Base-by-base conservation (phyloP, 2,329 filamentous ascomycete species). In the Aspergillus sp. region DNA sequence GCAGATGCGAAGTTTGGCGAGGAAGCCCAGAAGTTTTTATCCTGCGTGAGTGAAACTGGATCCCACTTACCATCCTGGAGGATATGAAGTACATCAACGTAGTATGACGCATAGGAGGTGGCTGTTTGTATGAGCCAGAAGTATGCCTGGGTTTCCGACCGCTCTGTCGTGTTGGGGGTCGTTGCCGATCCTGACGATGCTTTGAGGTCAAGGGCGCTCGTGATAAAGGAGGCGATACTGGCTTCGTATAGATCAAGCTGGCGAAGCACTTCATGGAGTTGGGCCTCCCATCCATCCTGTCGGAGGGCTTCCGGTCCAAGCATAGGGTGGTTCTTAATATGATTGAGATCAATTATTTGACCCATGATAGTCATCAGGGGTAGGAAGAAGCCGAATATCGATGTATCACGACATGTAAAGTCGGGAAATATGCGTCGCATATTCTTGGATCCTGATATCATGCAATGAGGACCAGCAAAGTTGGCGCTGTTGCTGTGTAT, bases 51-150 rank as follows among this genome's bases (percentile, higher is more conserved):
- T 47, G 89, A 90, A 67, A 96, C 92, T 0, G 93, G 92, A 70
- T 96, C 93, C 93, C 93, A 97, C 75, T 96, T 96, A 9, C 91
- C 92, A n/a, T 91, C 89, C 2, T 96, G 83, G 2, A 96, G 81
- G 49, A 96, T 95, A 72, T 96, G 91, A 19, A 96, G 80, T 12
- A 96, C 93, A 68, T 96, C 91, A 85, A 96, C 93, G 24, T 96
- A 87, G 67, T 97, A 92, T 0, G 90, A 96, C 50, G 91, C 89
- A 71, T 97, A 97, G 0, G 92, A 91, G 53, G 91, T 84, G 27
- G 95, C 90, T 47, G 93, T 96, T 68, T 88, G 89, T 1, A 90
- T 91, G 73, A 96, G 91, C 67, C 72, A 75, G 3, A 68, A 69
- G 54, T 71, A 69, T 1, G 68, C 69, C 44, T 70, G 68, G 12